These are phyloP conservation scores for Microsporum ferrugineum DNA, from an alignment of 2,329 filamentous ascomycete genomes.

Conservation along the genomic window DNA sequence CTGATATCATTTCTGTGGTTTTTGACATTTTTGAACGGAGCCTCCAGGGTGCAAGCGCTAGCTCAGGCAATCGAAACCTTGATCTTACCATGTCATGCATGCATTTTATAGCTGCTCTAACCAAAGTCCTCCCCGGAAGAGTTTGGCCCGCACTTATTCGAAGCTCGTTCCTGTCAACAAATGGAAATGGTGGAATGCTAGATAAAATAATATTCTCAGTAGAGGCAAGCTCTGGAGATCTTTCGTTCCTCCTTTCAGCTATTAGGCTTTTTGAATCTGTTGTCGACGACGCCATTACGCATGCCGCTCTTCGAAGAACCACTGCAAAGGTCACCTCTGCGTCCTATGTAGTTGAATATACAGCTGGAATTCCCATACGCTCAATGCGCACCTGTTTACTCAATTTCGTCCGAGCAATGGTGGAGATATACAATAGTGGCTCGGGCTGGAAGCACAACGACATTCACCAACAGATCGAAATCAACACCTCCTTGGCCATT, in stretches of 20 bases:
- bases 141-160: constrained; percentile 84
- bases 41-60: constrained; percentile 41
- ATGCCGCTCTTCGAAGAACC: constrained; percentile 36
- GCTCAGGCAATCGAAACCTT: constrained; percentile 51
- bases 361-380: constrained; percentile 66
- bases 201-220: constrained; percentile 68
- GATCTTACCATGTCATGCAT: constrained; percentile 63
- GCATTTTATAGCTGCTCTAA: constrained; percentile 64
- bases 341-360: constrained; percentile 35
- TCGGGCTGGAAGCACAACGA: constrained; percentile 72
- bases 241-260: constrained; percentile 64
- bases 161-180: constrained; percentile 65
- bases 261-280: constrained; percentile 63
- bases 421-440: constrained; percentile 78
- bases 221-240: constrained; percentile 65
- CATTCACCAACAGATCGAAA: constrained; percentile 54
- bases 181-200: constrained; percentile 65
- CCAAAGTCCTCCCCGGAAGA: constrained; percentile 63
- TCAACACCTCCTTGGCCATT: constrained; percentile 56
- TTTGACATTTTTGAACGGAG: constrained; percentile 74
- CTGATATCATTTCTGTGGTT: constrained; percentile 68
- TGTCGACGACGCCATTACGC: constrained; percentile 59
- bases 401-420: constrained; percentile 60
- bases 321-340: constrained; percentile 23
- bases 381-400: constrained; percentile 60